Evolutionary conservation across 2,329 filamentous ascomycete species (phyloP), one percentile per base, ranked within the genome.

Genomic region (Phoma herbarum): DNA sequence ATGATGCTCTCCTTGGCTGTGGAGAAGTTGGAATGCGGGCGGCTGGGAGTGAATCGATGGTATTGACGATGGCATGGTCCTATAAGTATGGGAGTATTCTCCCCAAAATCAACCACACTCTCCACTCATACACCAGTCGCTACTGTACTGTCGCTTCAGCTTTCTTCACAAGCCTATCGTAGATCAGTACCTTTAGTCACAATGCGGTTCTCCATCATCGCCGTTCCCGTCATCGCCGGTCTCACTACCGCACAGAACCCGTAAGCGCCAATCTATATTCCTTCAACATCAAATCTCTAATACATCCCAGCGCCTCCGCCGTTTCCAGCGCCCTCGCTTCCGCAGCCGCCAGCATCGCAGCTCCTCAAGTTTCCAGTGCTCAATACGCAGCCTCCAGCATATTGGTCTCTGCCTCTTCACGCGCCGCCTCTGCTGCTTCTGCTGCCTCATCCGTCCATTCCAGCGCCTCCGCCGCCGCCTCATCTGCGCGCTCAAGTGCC

Each of bases 131-230:
- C 16, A 35, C 8, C 7, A 7, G 16, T 35, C 31, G 31, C 16
- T 35, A n/a, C 16, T 16, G n/a, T n/a, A 35, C 4, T 9, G 16
- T n/a, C 31, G 16, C 31, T n/a, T n/a, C 31, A n/a, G 8, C 16
- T 6, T n/a, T 16, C 31, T 3, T 16, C 16, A 16, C 31, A 35
- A 18, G 16, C 9, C 5, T 8, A 35, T 18, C 31, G 6, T 3
- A 35, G 11, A 18, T 7, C 16, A 28, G 25, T 16, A 28, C 42
- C 8, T 2, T 7, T 23, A 45, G n/a, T 44, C 23, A 57, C 14
- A 51, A 65, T 64, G 61, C 63, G 51, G 62, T 57, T 64, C 61
- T 51, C 59, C 5, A 22, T 31, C 11, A 9, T 62, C 28, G 16
- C 56, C 18, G 22, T 61, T 18, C 47, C 59, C 14, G 33, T 14